A percentile compares a stretch with the other conserved stretches of the same genome.
These are phyloP conservation scores for Aspergillus calidoustus DNA, from an alignment of 2,329 filamentous ascomycete genomes.

Conservation along the genomic window DNA sequence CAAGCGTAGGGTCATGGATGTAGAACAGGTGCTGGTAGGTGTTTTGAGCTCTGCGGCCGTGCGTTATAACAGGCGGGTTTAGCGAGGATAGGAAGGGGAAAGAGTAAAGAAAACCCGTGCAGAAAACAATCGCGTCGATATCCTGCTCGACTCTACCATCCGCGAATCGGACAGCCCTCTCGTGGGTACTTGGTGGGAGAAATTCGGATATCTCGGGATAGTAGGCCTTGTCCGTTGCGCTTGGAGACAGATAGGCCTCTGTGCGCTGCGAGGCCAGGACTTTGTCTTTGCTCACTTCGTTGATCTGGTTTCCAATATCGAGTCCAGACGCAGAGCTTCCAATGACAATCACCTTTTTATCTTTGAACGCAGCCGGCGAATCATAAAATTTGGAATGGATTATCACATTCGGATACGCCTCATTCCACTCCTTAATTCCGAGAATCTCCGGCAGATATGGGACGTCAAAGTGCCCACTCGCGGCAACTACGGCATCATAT, in stretches of 20 bases:
- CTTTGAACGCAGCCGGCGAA: constrained; percentile 62
- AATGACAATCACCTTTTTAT: constrained; percentile 79
- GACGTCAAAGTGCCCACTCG: constrained; percentile 75
- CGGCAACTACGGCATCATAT: constrained; percentile 77
- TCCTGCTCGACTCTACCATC: constrained; percentile 67
- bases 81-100: constrained; percentile 70
- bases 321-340: constrained; percentile 84
- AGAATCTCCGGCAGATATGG: constrained; percentile 68
- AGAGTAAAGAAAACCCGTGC: constrained; percentile 86
- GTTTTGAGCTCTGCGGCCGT: constrained; percentile 71
- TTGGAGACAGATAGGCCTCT: constrained; percentile 50
- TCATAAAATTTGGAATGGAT: constrained; percentile 83
- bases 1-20: constrained; percentile 74
- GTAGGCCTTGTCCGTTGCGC: constrained; percentile 59
- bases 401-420: constrained; percentile 63
- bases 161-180: constrained; percentile 67
- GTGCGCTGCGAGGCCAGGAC: constrained; percentile 67
- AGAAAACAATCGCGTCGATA: constrained; percentile 80
- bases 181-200: constrained; percentile 54
- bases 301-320: constrained; percentile 81
- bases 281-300: constrained; percentile 60
- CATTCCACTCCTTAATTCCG: constrained; percentile 64
- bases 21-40: constrained; percentile 82
- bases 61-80: constrained; percentile 63
- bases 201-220: constrained; percentile 60